Evolutionary conservation across 2,329 filamentous ascomycete genomes (phyloP), one percentile per base, ranked within the genome.

Genomic region (Iodosphaeria phyllophila): DNA sequence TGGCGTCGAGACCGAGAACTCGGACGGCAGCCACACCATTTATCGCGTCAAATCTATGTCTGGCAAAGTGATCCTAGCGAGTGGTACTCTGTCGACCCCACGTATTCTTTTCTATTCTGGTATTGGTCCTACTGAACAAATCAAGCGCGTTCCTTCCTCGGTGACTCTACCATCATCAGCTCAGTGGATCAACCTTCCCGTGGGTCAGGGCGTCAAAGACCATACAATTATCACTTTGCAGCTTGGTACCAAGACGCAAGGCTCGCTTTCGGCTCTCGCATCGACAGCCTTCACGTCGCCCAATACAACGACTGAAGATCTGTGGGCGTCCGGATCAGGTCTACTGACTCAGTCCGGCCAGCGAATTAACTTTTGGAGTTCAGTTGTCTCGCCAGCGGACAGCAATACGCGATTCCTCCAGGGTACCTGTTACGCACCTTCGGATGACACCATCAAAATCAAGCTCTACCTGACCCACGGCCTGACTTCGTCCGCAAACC

Each of bases 41-140:
- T 51, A 69, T 32, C 59, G 58, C 6, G 46, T 68, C 29, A 64
- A 60, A 16, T 34, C 50, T 4, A 45, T 45, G 15, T 57, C 50
- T 13, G 65, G 64, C 16, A 57, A 59, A 29, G 61, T 69, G 22
- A 55, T 70, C 30, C 48, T 69, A 14, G 54, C 63, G 14, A 54
- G 58, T 9, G 64, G 64, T 29, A 44, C 61, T n/a, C 60, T 69
- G 31, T 62, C 60, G 5, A 60, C 61, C 2, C 47, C 61, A 9
- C 63, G 63, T 40, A 52, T 69, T 23, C 54, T 69, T 10, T 61
- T 65, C 50, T 55, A 62, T 37, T 60, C 54, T 33, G 64, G 63
- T 35, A 69, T 62, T 37, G 64, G 60, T 8, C 58, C 57, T 24
- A 46, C 43, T 64, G 41, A 51, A 56, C 32, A 65, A 26, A 41